These are phyloP conservation scores for Coprinopsis marcescibilis DNA, from an alignment of 768 basidiomycete species.

Conservation along the genomic window DNA sequence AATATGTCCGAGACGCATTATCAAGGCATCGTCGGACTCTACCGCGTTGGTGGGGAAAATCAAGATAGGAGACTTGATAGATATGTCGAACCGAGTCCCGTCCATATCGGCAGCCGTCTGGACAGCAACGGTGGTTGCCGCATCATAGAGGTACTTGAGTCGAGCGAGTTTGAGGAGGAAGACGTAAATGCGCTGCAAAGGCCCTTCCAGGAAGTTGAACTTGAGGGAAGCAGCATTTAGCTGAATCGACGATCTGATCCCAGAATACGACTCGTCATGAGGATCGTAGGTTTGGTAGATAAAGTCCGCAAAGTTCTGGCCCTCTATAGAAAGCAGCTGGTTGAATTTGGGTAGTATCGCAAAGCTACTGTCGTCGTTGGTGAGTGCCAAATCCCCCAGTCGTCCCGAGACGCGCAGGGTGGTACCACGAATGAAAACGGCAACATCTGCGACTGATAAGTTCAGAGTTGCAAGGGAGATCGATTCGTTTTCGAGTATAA, in stretches of 20 bases:
- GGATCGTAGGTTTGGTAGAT: slow-evolving; percentile 89
- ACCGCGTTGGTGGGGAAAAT: slow-evolving; percentile 73
- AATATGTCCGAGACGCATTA: slow-evolving; percentile 86
- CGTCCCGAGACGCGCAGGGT: slow-evolving; percentile 76
- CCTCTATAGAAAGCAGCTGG: slow-evolving; percentile 88
- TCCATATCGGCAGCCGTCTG: slow-evolving; percentile 92
- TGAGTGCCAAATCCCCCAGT: slow-evolving; percentile 77
- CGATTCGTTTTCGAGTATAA: slow-evolving; percentile 69
- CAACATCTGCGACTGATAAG: slow-evolving; percentile 85
- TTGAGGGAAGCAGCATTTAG: slow-evolving; percentile 87
- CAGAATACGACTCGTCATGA: slow-evolving; percentile 57
- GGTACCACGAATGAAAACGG: slow-evolving; percentile 62
- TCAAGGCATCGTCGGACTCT: slow-evolving; percentile 59
- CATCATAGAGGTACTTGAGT: slow-evolving; percentile 91
- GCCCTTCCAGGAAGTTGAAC: slow-evolving; percentile 82
- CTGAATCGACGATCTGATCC: slow-evolving; percentile 77
- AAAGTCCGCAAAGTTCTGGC: slow-evolving; percentile 90
- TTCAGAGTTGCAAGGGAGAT: slow-evolving; percentile 79
- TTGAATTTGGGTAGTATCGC: slow-evolving; percentile 65
- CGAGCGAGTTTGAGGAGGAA: slow-evolving; percentile 83
- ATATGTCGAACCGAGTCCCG: slow-evolving; percentile 88
- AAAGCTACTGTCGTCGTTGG: slow-evolving; percentile 57
- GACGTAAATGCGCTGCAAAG: slow-evolving; percentile 82
- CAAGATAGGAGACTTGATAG: slow-evolving; percentile 87
- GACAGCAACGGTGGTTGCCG: slow-evolving; percentile 88